These are phyloP conservation scores for Oehlia diaphana DNA, from an alignment of 192 early-diverging fungal genomes.

Conservation along the genomic window DNA sequence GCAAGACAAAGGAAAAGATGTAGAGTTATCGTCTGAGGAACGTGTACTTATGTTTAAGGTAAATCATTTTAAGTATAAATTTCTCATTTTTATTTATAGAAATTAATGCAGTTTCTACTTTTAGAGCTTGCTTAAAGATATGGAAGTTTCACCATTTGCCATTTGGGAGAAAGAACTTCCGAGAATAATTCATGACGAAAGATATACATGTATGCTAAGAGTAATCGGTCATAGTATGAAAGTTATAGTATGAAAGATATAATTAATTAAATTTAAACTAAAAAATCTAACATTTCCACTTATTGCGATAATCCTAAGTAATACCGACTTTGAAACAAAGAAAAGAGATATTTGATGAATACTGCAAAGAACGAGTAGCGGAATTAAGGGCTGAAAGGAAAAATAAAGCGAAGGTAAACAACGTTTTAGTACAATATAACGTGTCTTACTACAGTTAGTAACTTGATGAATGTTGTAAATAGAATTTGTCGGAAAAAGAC, in stretches of 20 bases:
- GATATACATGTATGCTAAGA: constrained; percentile 52
- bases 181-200: constrained; percentile 61
- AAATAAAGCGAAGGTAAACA: constrained; percentile 39
- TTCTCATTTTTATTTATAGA: neutral
- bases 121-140: constrained; percentile 63
- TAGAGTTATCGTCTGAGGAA: constrained; percentile 40
- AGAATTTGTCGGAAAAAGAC: constrained; percentile 50
- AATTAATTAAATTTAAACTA: neutral
- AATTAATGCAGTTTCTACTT: neutral
- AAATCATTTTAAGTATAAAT: neutral
- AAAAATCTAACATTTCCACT: neutral
- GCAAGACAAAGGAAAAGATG: constrained; percentile 33
- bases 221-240: neutral
- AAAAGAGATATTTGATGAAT: constrained; percentile 70
- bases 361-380: constrained; percentile 60
- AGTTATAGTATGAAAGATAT: neutral
- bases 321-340: constrained; percentile 53
- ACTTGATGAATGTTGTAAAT: neutral
- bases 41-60: constrained; percentile 42
- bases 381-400: constrained; percentile 55
- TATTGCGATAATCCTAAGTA: constrained; percentile 34
- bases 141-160: constrained; percentile 71
- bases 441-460: neutral
- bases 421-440: constrained; percentile 4
- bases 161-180: constrained; percentile 72